Evolutionary conservation across 345 rosid species (phyloP).

Genomic region (Rhodamnia argentea): DNA sequence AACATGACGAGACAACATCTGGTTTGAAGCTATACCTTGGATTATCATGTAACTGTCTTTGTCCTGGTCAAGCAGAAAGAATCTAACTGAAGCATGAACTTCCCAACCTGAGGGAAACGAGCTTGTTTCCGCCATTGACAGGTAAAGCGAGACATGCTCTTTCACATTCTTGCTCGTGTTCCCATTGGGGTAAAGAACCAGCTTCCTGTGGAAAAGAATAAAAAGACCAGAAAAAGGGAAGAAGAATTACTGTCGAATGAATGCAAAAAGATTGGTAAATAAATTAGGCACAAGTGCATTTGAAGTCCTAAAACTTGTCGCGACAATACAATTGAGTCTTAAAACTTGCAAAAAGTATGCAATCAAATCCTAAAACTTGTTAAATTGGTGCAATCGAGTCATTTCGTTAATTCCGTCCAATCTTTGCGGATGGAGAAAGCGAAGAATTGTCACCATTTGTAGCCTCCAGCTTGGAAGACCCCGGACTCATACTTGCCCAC

Average conservation of each 20-base stretch:
- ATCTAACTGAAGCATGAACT: constrained; percentile 28
- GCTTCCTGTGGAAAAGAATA: constrained; percentile 24
- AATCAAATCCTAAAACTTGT: too few relatives aligned
- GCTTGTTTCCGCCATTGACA: constrained; percentile 30
- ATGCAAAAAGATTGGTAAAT: background rate
- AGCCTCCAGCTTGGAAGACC: constrained; percentile 60
- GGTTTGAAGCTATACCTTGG: constrained; percentile 15
- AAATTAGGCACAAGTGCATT: background rate
- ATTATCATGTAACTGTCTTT: constrained; percentile 14
- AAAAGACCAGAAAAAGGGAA: background rate
- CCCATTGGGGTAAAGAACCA: constrained; percentile 54
- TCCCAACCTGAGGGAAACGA: constrained; percentile 40
- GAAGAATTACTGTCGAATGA: background rate
- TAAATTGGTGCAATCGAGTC: too few relatives aligned
- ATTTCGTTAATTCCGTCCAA: too few relatives aligned
- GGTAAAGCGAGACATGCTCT: constrained; percentile 43
- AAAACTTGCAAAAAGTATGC: too few relatives aligned
- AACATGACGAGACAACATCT: background rate
- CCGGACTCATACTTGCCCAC: constrained; percentile 50
- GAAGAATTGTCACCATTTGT: constrained; percentile 37
- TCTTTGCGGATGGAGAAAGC: background rate
- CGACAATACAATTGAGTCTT: too few relatives aligned
- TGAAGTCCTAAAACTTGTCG: too few relatives aligned
- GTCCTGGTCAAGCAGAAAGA: constrained; percentile 42
- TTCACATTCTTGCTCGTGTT: constrained; percentile 43